Percentiles rank a stretch among this genome's conserved stretches.
Evolutionary conservation across 2,329 filamentous ascomycete genomes (phyloP).

Genomic region (Sporothrix euskadiensis): DNA sequence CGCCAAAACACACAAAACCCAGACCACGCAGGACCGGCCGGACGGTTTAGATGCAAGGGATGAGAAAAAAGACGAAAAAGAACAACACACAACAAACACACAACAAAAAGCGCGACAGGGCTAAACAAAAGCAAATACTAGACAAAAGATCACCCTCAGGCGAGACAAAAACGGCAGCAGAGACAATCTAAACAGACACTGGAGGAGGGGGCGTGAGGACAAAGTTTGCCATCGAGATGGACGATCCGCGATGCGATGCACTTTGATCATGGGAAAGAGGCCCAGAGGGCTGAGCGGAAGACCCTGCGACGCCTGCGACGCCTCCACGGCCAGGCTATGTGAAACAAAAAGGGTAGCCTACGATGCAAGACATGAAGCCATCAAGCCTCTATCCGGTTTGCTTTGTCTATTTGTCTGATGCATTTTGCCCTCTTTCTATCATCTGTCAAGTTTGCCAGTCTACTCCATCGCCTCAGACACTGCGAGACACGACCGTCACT

Average conservation of each 20-base stretch:
- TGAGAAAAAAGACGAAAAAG: neutral
- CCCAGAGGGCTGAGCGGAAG: neutral
- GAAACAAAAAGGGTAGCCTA: neutral
- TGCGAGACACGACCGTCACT: neutral
- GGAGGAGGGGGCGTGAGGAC: neutral
- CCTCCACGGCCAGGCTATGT: neutral
- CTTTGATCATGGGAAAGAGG: neutral
- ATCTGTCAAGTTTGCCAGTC: neutral
- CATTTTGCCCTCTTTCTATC: neutral
- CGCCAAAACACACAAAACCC: neutral
- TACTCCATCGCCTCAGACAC: neutral
- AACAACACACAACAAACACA: neutral
- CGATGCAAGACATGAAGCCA: constrained; percentile 6
- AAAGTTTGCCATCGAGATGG: neutral
- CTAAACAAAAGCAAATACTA: neutral
- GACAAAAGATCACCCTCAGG: neutral
- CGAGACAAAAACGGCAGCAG: neutral
- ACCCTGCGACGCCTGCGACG: neutral
- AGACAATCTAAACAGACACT: neutral
- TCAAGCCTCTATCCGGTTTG: neutral
- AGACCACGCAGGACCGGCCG: constrained; percentile 19
- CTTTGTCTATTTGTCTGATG: neutral
- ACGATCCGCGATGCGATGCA: constrained; percentile 12
- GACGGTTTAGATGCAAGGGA: constrained; percentile 19
- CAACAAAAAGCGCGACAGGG: neutral